A percentile compares a stretch with the other conserved stretches of the same genome.
Evolutionary conservation across 345 rosid species (phyloP).

Genomic region (Bruguiera parviflora): DNA sequence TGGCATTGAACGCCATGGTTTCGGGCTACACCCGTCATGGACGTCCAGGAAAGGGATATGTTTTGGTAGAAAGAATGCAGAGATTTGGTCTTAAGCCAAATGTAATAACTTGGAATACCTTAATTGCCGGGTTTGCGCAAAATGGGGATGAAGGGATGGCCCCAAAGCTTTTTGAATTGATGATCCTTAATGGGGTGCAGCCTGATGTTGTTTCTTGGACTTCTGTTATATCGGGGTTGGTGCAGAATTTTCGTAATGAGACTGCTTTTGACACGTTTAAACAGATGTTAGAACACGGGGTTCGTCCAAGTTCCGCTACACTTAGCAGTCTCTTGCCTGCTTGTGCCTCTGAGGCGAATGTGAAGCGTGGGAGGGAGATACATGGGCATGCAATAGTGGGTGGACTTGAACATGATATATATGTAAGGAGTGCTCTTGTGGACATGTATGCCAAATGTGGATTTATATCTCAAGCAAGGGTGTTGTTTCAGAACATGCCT

Average conservation of each 20-base stretch:
- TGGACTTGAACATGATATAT: slow-evolving; percentile 60
- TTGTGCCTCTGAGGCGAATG: slow-evolving; percentile 45
- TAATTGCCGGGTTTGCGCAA: slow-evolving; percentile 63
- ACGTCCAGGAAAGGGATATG: slow-evolving; percentile 41
- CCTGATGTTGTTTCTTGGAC: slow-evolving; percentile 87
- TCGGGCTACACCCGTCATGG: slow-evolving; percentile 62
- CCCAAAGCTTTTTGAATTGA: slow-evolving; percentile 41
- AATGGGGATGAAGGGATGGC: slow-evolving; percentile 46
- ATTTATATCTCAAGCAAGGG: slow-evolving; percentile 53
- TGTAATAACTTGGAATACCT: slow-evolving; percentile 64
- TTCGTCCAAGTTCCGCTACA: slow-evolving; percentile 57
- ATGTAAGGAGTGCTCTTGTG: slow-evolving; percentile 66
- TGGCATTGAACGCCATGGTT: slow-evolving; percentile 63
- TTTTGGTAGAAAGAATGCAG: slow-evolving; percentile 46
- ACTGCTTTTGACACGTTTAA: slow-evolving; percentile 58
- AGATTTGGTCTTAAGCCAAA: slow-evolving; percentile 44
- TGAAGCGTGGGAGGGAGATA: slow-evolving; percentile 60
- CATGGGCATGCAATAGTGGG: slow-evolving; percentile 60
- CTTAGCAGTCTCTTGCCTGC: slow-evolving; percentile 73
- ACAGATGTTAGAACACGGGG: slow-evolving; percentile 51
- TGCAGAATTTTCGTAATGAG: slow-evolving; percentile 50
- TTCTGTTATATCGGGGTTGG: slow-evolving; percentile 69
- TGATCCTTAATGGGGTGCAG: slow-evolving; percentile 45
- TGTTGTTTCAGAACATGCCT: slow-evolving; percentile 45
- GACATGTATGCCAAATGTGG: slow-evolving; percentile 91